Conservation (phyloP, 805 yeast genomes). For the Candida saitoana region DNA sequence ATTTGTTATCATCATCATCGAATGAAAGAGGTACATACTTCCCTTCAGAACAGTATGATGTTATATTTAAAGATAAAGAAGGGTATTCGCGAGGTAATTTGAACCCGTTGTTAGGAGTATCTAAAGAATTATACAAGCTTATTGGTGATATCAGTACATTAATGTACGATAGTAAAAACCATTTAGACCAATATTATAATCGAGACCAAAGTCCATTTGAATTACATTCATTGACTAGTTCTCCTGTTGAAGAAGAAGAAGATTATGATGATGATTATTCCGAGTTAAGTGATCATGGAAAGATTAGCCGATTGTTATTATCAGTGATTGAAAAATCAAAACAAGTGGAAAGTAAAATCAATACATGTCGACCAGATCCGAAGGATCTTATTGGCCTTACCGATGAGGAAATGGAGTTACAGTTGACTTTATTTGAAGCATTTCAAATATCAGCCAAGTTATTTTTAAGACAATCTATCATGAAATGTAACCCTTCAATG, state of each 20-base stretch:
- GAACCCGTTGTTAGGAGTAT: constrained; percentile 71
- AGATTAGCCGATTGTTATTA: constrained; percentile 17
- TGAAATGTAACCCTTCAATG: constrained; percentile 56
- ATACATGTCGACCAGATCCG: constrained; percentile 49
- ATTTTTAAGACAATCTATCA: constrained; percentile 62
- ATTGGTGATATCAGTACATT: constrained; percentile 67
- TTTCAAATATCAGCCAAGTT: constrained; percentile 67
- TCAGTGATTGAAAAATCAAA: constrained; percentile 28
- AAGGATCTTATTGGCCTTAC: constrained; percentile 38
- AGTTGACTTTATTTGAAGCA: constrained; percentile 65
- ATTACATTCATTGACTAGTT: background rate
- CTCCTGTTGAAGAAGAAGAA: constrained; percentile 4
- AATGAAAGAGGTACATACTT: constrained; percentile 63
- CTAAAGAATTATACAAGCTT: constrained; percentile 60
- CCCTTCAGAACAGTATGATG: constrained; percentile 55
- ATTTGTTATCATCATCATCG: constrained; percentile 60
- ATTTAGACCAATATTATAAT: constrained; percentile 8
- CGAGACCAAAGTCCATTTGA: constrained; percentile 6
- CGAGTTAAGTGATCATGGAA: constrained; percentile 22
- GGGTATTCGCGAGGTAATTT: constrained; percentile 40
- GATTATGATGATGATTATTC: constrained; percentile 15
- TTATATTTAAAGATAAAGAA: constrained; percentile 38
- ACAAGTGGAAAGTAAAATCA: constrained; percentile 46
- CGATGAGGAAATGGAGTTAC: constrained; percentile 56
- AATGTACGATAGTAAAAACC: constrained; percentile 47